Percentiles rank a stretch among this genome's conserved stretches.
These are phyloP conservation scores for Fusarium avenaceum DNA, from an alignment of 2,329 filamentous ascomycete genomes.

Conservation along the genomic window DNA sequence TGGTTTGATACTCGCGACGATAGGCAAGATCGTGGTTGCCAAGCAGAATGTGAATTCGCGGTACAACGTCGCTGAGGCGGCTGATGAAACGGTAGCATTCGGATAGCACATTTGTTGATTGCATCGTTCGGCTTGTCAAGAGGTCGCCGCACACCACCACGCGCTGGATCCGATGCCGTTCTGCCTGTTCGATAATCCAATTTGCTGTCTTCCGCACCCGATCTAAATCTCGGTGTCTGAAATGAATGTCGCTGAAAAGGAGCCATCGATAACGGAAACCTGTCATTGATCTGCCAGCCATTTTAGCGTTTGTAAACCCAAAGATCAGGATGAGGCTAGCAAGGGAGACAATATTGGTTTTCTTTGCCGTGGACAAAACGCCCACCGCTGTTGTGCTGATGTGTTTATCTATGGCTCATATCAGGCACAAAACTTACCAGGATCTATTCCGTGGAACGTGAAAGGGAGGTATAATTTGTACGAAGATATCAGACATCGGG, in stretches of 20 bases:
- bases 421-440: no score
- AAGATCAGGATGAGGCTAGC: no score
- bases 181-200: conserved; percentile 41
- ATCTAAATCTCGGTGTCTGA: conserved; percentile 37
- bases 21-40: conserved; percentile 48
- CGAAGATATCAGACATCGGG: no score
- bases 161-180: conserved; percentile 25
- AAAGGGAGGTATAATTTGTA: no score
- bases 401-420: no score
- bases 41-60: conserved; percentile 40
- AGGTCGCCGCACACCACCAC: conserved; percentile 42
- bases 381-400: no score
- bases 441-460: no score
- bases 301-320: no score
- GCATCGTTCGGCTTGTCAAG: conserved; percentile 40
- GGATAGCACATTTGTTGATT: conserved; percentile 37
- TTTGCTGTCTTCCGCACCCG: conserved; percentile 34
- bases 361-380: no score
- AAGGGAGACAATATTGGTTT: no score
- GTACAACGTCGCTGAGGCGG: conserved; percentile 30
- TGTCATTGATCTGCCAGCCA: no score
- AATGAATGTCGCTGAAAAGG: conserved; percentile 44
- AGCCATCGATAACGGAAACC: conserved; percentile 21
- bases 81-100: conserved; percentile 40
- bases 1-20: conserved; percentile 45